These are phyloP conservation scores for Beauveria asiatica DNA, from an alignment of 2,329 filamentous ascomycete species.

Conservation along the genomic window DNA sequence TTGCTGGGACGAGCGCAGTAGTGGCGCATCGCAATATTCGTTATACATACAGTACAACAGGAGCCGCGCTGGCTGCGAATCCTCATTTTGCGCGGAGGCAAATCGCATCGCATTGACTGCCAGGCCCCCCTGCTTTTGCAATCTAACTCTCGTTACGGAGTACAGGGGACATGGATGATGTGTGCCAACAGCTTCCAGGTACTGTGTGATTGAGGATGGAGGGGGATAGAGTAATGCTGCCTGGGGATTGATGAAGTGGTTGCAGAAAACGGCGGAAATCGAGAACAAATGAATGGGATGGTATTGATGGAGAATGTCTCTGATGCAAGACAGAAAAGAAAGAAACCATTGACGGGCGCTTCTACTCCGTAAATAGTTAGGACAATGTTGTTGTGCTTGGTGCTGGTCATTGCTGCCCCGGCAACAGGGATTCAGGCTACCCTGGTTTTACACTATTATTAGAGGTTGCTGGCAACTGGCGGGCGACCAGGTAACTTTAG, in stretches of 20 bases:
- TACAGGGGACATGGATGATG: neutral
- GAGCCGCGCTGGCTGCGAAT: neutral
- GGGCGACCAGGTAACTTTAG: neutral
- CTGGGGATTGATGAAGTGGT: neutral
- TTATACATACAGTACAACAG: neutral
- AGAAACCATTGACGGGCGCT: neutral
- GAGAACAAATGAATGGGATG: neutral
- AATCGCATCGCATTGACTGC: slow-evolving; percentile 3
- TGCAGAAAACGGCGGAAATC: neutral
- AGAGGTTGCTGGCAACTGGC: no score
- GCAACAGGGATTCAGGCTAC: slow-evolving; percentile 2
- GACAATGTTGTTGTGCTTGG: neutral
- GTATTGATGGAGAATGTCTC: slow-evolving; percentile 1
- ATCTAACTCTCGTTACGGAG: neutral
- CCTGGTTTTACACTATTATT: no score
- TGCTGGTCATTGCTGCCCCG: neutral
- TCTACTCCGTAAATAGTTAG: no score
- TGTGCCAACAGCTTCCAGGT: neutral
- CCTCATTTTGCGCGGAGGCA: neutral
- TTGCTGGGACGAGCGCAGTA: neutral
- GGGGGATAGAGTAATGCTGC: neutral
- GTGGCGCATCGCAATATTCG: neutral
- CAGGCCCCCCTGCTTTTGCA: neutral
- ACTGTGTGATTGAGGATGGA: neutral
- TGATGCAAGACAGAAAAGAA: neutral